These are phyloP conservation scores for Leccinum boreale DNA, from an alignment of 768 basidiomycete genomes.

Conservation along the genomic window DNA sequence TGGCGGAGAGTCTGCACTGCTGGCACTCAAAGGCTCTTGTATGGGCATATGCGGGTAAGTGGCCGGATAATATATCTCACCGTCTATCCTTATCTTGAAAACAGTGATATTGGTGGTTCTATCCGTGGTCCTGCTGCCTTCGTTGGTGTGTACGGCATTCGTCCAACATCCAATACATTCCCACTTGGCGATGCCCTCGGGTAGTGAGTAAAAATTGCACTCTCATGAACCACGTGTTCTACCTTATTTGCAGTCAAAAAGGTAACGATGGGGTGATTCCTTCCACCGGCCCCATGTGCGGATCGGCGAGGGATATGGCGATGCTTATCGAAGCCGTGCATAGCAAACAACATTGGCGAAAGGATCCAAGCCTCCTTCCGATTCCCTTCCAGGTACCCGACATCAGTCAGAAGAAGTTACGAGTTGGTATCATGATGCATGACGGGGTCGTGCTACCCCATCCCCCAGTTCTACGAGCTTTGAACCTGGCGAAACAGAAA, in stretches of 20 bases:
- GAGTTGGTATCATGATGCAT: slow-evolving; percentile 29
- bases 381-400: slow-evolving; percentile 27
- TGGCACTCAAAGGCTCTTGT: slow-evolving; percentile 44
- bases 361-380: slow-evolving; percentile 36
- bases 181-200: slow-evolving; percentile 10
- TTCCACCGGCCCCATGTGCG: slow-evolving; percentile 26
- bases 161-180: slow-evolving; percentile 36
- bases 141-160: slow-evolving; percentile 39
- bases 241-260: slow-evolving; percentile 17
- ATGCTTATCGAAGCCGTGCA: slow-evolving; percentile 23
- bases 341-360: slow-evolving; percentile 37
- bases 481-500: slow-evolving; percentile 35
- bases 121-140: slow-evolving; percentile 38
- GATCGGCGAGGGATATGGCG: slow-evolving; percentile 24
- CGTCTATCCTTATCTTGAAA: neutral
- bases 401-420: slow-evolving; percentile 27
- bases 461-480: slow-evolving; percentile 41
- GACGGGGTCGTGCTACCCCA: slow-evolving; percentile 38
- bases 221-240: slow-evolving; percentile 2
- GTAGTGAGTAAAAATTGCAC: slow-evolving; percentile 16
- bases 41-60: slow-evolving; percentile 42
- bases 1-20: slow-evolving; percentile 48
- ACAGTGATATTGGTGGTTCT: slow-evolving; percentile 35
- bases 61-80: slow-evolving; percentile 4
- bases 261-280: slow-evolving; percentile 17